Conservation (phyloP, 2,329 filamentous ascomycete species). For the Amphichorda felina region DNA sequence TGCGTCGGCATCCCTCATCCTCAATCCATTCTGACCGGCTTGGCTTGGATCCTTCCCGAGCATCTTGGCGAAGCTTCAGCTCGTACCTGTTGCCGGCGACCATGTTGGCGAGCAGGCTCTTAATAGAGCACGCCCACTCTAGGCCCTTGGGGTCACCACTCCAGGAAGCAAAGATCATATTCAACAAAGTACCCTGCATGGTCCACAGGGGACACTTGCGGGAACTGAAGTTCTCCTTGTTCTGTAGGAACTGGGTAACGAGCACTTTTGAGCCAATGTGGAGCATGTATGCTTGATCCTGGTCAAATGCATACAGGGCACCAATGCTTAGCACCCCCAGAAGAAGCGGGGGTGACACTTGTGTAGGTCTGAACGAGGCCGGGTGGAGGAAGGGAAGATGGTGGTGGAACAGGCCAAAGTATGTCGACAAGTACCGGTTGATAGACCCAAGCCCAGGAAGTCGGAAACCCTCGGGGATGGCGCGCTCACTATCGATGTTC, state of each 20-base stretch:
- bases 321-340: conserved; percentile 90
- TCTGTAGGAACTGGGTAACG: conserved; percentile 92
- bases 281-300: conserved; percentile 92
- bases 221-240: conserved; percentile 98
- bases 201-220: conserved; percentile 96
- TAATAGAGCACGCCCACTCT: conserved; percentile 98
- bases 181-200: conserved; percentile 92
- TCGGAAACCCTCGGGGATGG: conserved; percentile 80
- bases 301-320: conserved; percentile 91
- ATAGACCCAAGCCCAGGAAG: conserved; percentile 69
- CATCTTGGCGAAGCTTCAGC: conserved; percentile 83
- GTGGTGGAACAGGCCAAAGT: conserved; percentile 95
- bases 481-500: conserved; percentile 65
- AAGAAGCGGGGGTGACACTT: conserved; percentile 70
- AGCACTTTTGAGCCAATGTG: conserved; percentile 97
- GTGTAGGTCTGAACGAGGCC: conserved; percentile 73
- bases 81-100: conserved; percentile 96
- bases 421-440: conserved; percentile 88
- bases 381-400: conserved; percentile 94
- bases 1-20: conserved; percentile 90
- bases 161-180: conserved; percentile 99
- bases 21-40: conserved; percentile 88
- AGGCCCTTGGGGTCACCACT: conserved; percentile 95
- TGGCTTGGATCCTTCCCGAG: conserved; percentile 63
- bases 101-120: conserved; percentile 96